Evolutionary conservation across 2,329 filamentous ascomycete species (phyloP), one percentile per base, ranked within the genome.

Genomic region (Nothophaeocryptopus gaeumannii): DNA sequence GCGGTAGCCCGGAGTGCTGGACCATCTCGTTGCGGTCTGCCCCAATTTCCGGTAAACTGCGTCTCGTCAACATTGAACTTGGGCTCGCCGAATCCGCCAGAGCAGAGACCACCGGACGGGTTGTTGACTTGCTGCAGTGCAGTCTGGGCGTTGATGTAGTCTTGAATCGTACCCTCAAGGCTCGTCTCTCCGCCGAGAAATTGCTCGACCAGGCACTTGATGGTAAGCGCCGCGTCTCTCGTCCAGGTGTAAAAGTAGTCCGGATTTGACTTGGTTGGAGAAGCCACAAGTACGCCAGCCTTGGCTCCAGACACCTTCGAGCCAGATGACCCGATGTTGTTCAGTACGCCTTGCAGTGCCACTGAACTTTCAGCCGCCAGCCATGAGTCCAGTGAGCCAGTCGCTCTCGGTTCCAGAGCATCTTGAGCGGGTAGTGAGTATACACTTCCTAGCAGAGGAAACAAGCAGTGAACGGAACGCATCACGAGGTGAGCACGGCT

Each of bases 221-320:
- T 81, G 2, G 82, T 81, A 29, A 91, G 74, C 16, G 83, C 85
- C 12, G 84, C 79, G 66, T 92, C 88, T 62, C 88, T 75, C 1
- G 84, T 89, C 88, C 88, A 92, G 1, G 85, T 89, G 63, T 83
- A 91, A 63, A 79, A 90, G 67, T 91, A 83, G 58, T 81, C 68
- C 1, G 80, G 80, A 58, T 77, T 67, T 2, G 56, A 64, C n/a
- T 70, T 78, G 8, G 75, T 79, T 13, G 79, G 79, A 58, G 77
- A 80, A 4, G 79, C 80, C 51, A 82, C 67, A 2, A 82, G 72
- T 45, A 79, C 70, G 29, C 79, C 79, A 2, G 75, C 63, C 16
- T 66, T 66, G 3, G 76, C 78, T 37, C 77, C 78, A 11, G 65
- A 56, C 8, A 72, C 77, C 47, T 73, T 70, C 5, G 70, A 69